These are phyloP conservation scores for Lipomyces kockii DNA, from an alignment of 805 yeast species.

Conservation along the genomic window DNA sequence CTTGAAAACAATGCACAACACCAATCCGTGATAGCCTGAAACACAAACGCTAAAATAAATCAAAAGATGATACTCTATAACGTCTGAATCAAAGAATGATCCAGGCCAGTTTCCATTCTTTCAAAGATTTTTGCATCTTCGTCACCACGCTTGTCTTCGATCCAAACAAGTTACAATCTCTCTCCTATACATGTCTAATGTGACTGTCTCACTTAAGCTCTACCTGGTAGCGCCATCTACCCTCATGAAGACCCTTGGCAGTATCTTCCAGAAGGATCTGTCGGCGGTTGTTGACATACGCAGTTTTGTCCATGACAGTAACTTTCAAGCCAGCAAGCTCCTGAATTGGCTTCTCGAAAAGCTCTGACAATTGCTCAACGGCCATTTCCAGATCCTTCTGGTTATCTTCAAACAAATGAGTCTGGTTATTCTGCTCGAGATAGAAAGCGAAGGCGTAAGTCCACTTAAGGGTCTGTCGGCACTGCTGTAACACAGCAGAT, in stretches of 20 bases:
- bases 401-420: slow-evolving; percentile 69
- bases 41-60: background rate
- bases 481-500: slow-evolving; percentile 63
- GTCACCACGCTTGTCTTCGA: background rate
- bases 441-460: slow-evolving; percentile 81
- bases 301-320: slow-evolving; percentile 51
- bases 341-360: slow-evolving; percentile 53
- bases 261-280: slow-evolving; percentile 53
- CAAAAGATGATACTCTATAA: background rate
- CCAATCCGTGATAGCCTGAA: background rate
- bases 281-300: slow-evolving; percentile 51
- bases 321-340: slow-evolving; percentile 48
- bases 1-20: background rate
- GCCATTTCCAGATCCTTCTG: slow-evolving; percentile 67
- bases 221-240: slow-evolving; percentile 44
- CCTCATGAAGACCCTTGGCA: slow-evolving; percentile 49
- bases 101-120: background rate
- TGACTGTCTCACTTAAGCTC: slow-evolving; percentile 23
- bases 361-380: slow-evolving; percentile 69
- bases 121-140: background rate
- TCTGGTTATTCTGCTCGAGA: slow-evolving; percentile 56
- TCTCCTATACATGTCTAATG: background rate
- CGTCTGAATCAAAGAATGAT: background rate
- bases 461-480: slow-evolving; percentile 86
- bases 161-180: background rate